Conservation (phyloP, 345 rosid genomes). For the Hirschfeldia incana region DNA sequence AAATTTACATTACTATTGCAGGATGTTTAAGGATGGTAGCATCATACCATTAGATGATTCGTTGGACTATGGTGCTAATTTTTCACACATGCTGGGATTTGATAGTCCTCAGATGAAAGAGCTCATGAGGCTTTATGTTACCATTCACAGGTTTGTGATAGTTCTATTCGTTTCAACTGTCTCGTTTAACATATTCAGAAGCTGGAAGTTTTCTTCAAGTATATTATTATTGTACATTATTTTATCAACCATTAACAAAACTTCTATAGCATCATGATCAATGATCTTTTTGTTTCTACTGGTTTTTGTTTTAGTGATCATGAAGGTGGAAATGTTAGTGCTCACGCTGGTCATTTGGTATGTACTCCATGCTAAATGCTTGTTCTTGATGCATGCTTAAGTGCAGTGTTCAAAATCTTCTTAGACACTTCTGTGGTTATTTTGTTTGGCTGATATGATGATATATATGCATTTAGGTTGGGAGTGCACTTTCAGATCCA, state of each 20-base stretch:
- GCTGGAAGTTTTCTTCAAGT: background rate
- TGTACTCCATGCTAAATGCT: conserved; percentile 31
- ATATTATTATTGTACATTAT: background rate
- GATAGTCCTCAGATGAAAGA: conserved; percentile 82
- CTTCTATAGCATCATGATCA: conserved; percentile 10
- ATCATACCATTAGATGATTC: conserved; percentile 63
- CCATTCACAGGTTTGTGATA: conserved; percentile 74
- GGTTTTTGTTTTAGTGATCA: background rate
- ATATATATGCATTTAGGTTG: conserved; percentile 53
- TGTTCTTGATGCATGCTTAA: conserved; percentile 8
- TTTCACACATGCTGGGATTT: conserved; percentile 85
- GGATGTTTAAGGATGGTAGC: conserved; percentile 76
- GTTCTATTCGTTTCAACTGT: background rate
- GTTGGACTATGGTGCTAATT: conserved; percentile 89
- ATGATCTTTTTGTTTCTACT: background rate
- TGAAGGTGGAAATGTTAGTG: conserved; percentile 1
- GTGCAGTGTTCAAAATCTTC: background rate
- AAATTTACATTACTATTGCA: conserved; percentile 30
- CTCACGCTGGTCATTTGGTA: conserved; percentile 51
- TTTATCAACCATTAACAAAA: background rate
- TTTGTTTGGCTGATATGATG: conserved; percentile 11
- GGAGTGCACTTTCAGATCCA: conserved; percentile 93
- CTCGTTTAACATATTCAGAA: too few species aligned
- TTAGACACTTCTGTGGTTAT: conserved; percentile 16
- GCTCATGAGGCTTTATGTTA: conserved; percentile 95